These are phyloP conservation scores for Colletotrichum eremochloae DNA, from an alignment of 2,329 filamentous ascomycete species.

Conservation along the genomic window DNA sequence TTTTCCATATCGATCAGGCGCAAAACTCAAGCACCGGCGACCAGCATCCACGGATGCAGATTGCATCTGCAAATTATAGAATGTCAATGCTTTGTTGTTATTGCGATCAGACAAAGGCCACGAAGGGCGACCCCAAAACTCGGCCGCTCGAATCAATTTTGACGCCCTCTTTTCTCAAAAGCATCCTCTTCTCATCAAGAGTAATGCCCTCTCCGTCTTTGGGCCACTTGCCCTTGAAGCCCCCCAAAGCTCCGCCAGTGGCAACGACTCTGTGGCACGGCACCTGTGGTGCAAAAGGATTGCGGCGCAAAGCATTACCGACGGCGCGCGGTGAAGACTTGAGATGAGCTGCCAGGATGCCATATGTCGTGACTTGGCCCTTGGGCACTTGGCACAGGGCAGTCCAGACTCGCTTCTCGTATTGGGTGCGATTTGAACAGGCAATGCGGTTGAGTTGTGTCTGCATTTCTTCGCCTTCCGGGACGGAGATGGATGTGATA, in stretches of 20 bases:
- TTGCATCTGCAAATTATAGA: background rate
- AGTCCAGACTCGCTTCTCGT: constrained; percentile 76
- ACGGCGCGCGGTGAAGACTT: constrained; percentile 81
- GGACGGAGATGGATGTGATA: constrained; percentile 15
- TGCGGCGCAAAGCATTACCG: constrained; percentile 80
- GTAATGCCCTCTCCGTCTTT: constrained; percentile 75
- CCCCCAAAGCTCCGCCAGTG: constrained; percentile 78
- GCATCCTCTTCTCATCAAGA: constrained; percentile 72
- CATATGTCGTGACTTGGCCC: constrained; percentile 84
- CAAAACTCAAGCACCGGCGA: background rate
- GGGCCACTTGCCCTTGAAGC: constrained; percentile 96
- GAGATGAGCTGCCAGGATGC: constrained; percentile 75
- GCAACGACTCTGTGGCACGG: constrained; percentile 87
- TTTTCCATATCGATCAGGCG: too few relatives aligned
- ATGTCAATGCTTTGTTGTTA: background rate
- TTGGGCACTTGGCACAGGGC: constrained; percentile 82
- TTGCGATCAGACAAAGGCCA: constrained; percentile 51
- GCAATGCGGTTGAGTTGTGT: constrained; percentile 61
- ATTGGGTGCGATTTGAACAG: constrained; percentile 60
- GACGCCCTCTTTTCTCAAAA: constrained; percentile 75
- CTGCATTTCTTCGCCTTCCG: constrained; percentile 49
- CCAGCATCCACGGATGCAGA: background rate
- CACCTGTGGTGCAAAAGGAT: constrained; percentile 86
- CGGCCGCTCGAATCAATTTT: constrained; percentile 71
- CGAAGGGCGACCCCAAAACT: constrained; percentile 70